Evolutionary conservation across 768 basidiomycete species (phyloP), one percentile per base, ranked within the genome.

Genomic region (Amanita pallidorosea): DNA sequence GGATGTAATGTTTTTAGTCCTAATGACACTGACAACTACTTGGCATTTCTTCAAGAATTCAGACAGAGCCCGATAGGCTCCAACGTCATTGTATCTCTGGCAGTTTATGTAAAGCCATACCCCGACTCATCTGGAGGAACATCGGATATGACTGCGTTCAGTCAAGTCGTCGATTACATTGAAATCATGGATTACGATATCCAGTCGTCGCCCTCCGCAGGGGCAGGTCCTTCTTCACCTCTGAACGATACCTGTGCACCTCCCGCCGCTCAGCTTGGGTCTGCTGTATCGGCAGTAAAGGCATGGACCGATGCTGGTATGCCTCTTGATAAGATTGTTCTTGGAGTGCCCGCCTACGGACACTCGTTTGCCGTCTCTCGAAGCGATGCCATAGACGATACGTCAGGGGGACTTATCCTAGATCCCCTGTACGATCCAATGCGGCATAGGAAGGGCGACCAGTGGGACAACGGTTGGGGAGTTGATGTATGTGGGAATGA

Each of bases 271-370:
- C 83, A 80, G 52, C 66, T 69, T 37, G 90, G 91, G 4, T 94
- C 90, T 45, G 93, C 87, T 8, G 71, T 74, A 20, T 81, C 82
- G 6, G 82, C 87, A 4, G 75, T 97, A 40, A 61, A 69, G 7
- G 75, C 79, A 2, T 96, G 93, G 94, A 77, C 72, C 0, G 56
- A 60, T 0, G 91, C 91, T 35, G 87, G 88, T 9, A 82, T 97
- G 66, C 85, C 91, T 15, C 66, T 72, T 7, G 65, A 73, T 56
- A 63, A 71, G 67, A 82, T 95, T 52, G 79, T 91, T 25, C 78
- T 97, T 6, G 94, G 92, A 48, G 81, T 95, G 0, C 79, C 92
- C 11, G 69, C 83, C 15, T 95, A 90, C 65, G 89, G 88, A 0
- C 90, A 90, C 66, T 80, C 88, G 18, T 93, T 71, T 71, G 71